Evolutionary conservation across 495 filamentous ascomycete species (phyloP).

Genomic region (Penicillium pancosmium): DNA sequence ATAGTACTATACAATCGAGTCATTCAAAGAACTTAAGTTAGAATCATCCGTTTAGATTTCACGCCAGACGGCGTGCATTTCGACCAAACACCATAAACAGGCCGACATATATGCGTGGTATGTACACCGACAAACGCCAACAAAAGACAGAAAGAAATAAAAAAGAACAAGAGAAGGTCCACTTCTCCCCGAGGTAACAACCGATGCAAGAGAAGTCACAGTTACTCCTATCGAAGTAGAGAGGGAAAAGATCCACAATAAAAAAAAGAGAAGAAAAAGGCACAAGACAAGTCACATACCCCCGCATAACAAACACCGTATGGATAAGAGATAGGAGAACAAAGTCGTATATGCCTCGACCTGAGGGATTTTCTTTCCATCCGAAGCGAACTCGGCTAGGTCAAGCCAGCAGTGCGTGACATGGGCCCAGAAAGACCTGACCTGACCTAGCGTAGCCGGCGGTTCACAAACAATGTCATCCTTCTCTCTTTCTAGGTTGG

Average conservation of each 20-base stretch:
- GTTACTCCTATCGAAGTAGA: no score
- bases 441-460: not conserved
- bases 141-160: conserved; percentile 4
- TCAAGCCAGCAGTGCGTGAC: no score
- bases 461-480: not conserved
- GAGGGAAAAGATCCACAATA: not conserved
- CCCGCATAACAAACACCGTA: no score
- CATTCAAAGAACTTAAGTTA: not conserved
- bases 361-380: not conserved
- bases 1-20: not conserved
- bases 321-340: no score
- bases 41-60: not conserved
- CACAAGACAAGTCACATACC: not conserved
- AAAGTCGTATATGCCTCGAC: no score
- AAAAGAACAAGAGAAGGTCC: not conserved
- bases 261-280: not conserved
- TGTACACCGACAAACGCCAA: conserved; percentile 17
- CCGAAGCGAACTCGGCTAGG: not conserved
- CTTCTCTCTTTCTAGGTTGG: conserved; percentile 2
- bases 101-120: conserved; percentile 18
- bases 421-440: no score
- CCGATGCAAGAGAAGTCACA: conserved; percentile 5
- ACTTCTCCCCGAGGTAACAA: conserved; percentile 5
- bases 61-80: not conserved
- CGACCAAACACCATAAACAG: conserved; percentile 2